Percentiles rank a stretch among this genome's conserved stretches.
phyloP scores from a whole-genome alignment of 768 basidiomycete genomes.

The Kwoniella newhampshirensis region DNA sequence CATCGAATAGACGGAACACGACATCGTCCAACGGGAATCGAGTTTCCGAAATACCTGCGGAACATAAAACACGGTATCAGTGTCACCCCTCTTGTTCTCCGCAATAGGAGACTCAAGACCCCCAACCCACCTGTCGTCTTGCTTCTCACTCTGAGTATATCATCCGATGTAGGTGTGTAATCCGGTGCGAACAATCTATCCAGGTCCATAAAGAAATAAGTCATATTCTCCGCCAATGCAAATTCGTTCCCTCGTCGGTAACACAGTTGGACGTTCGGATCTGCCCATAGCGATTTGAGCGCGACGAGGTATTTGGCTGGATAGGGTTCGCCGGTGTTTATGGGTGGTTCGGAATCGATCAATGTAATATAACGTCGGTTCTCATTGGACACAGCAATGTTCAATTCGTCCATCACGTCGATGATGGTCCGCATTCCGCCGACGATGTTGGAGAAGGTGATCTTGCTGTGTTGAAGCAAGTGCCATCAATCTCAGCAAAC shows the following conservation, averaged over 20 bases:
- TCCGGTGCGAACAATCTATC: conserved; percentile 73
- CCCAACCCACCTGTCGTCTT: conserved; percentile 88
- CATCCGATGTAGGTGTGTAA: conserved; percentile 74
- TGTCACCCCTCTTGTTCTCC: neutral
- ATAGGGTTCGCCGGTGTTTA: conserved; percentile 78
- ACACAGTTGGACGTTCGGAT: conserved; percentile 71
- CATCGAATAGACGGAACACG: conserved; percentile 74
- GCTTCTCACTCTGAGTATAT: conserved; percentile 80
- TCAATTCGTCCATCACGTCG: conserved; percentile 87
- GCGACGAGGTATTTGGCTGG: conserved; percentile 68
- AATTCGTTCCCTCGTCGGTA: conserved; percentile 83
- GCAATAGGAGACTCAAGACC: neutral
- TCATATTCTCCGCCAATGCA: conserved; percentile 76
- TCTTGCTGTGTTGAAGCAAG: conserved; percentile 69
- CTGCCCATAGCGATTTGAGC: conserved; percentile 71
- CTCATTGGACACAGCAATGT: conserved; percentile 66
- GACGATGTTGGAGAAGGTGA: conserved; percentile 88
- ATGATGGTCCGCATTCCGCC: conserved; percentile 78
- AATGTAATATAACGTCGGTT: conserved; percentile 63
- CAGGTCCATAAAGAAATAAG: conserved; percentile 68
- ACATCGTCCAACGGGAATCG: conserved; percentile 60
- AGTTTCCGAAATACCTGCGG: conserved; percentile 56
- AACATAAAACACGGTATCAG: neutral
- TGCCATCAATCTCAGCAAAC: neutral
- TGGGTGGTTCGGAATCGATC: conserved; percentile 67